Evolutionary conservation across 2,329 filamentous ascomycete species (phyloP), one percentile per base, ranked within the genome.

Genomic region (Neonectria magnoliae): DNA sequence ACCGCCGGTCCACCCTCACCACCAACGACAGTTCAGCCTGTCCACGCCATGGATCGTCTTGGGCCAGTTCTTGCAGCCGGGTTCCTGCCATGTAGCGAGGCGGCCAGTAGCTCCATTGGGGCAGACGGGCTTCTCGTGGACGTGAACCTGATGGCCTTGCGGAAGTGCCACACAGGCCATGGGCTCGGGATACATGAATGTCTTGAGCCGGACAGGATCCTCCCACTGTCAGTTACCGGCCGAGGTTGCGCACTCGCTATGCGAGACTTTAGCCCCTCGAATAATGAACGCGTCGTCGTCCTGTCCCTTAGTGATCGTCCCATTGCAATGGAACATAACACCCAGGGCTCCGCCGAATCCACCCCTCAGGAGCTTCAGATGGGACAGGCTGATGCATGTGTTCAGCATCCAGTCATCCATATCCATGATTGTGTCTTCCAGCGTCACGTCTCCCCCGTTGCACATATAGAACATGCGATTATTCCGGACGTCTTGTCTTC

Each of bases 341-440:
- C 50, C 57, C 4, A 38, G 22, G 11, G 42, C 57, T 47, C 31
- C 27, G 42, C 31, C 48, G 10, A 53, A 27, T 13, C 48, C 57
- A 1, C 50, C 57, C 7, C 42, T 47, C 1, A 20, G n/a, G 1
- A 54, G 57, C 22, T 25, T 47, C 48, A 60, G n/a, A 1, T 20
- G 20, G 16, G 38, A 38, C 50, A 54, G 47, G 31, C 41, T 60
- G 50, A 60, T 60, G 31, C 57, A 60, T 10, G 57, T 60, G 20
- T 48, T 48, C 6, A 60, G n/a, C 57, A 60, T 55, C 57, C 50
- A 60, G 14, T 60, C 57, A 31, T 60, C 38, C 13, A 60, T 22
- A 11, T 60, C 57, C 41, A 47, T n/a, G 31, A 60, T 8, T 18
- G 22, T 11, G 10, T 54, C 31, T 22, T 45, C 42, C 9, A 60